Evolutionary conservation across 805 yeast genomes (phyloP), one percentile per base, ranked within the genome.

Genomic region (Naumovozyma baii): DNA sequence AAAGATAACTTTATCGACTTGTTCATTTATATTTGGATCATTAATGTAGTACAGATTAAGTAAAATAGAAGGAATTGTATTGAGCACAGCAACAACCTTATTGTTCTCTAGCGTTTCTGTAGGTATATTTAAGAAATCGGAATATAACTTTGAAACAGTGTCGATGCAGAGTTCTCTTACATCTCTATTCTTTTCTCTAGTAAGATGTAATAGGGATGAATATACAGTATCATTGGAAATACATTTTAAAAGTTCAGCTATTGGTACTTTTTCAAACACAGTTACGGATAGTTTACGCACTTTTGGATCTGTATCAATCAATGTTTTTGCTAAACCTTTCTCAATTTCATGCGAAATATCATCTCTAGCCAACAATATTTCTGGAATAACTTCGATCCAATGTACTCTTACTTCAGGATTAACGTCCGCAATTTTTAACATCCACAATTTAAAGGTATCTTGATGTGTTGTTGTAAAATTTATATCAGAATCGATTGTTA

Each of bases 31-130:
- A 8, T 68, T 65, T 38, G 63, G 69, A 49, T 83, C 87, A 54
- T 85, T 84, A 46, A 87, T 80, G 51, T 83, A 87, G 37, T 81
- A 69, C 33, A 84, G 67, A 17, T 76, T 73, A 34, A 87, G 62
- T 0, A 87, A 57, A 17, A 71, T 69, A 33, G 76, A 73, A 1
- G 96, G 95, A 18, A 86, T 76, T 20, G 57, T 49, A 14, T 55
- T 54, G 2, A 63, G 51, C 8, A 62, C 44, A 4, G 51, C 56
- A 54, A 60, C 58, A 1, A 57, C 42, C 10, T 53, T 57, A 4
- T 39, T 34, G 34, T 58, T 49, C 9, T 45, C 42, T 2, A 19
- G 25, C 3, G 41, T 47, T n/a, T 39, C 43, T 54, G 37, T 31
- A 40, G 28, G 46, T 46, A 36, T 50, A 19, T 44, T 19, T 55